A percentile compares a stretch with the other conserved stretches of the same genome.
Evolutionary conservation across 306 rosid species (phyloP).

Genomic region (Aeschynomene evenia): DNA sequence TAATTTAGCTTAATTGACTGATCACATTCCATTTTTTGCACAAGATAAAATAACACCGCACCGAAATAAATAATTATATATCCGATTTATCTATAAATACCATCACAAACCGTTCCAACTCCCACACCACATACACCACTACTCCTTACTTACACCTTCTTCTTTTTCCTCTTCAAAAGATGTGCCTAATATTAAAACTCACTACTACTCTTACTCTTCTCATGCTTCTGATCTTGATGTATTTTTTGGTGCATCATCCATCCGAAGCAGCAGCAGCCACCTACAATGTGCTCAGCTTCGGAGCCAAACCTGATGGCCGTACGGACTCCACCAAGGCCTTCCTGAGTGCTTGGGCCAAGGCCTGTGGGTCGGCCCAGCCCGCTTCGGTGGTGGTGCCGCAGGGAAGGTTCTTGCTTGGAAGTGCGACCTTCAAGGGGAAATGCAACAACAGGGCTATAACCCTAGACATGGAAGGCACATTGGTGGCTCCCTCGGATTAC

Average conservation of each 20-base stretch:
- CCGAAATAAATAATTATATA: too few species aligned
- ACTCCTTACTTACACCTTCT: background rate
- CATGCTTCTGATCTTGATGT: background rate
- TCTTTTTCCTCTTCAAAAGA: background rate
- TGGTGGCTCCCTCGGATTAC: conserved; percentile 46
- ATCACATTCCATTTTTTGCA: too few species aligned
- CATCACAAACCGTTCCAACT: conserved; percentile 27
- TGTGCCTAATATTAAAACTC: background rate
- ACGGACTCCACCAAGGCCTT: conserved; percentile 57
- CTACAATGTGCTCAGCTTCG: conserved; percentile 47
- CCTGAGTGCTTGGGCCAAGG: conserved; percentile 46
- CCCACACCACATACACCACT: conserved; percentile 21
- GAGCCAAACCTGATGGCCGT: conserved; percentile 47
- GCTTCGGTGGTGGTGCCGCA: conserved; percentile 38
- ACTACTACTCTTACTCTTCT: background rate
- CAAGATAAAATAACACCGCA: background rate
- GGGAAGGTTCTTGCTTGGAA: conserved; percentile 42
- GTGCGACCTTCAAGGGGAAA: conserved; percentile 24
- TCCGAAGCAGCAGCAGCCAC: background rate
- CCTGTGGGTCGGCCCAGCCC: conserved; percentile 33
- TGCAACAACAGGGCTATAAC: conserved; percentile 38
- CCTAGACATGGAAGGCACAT: conserved; percentile 43
- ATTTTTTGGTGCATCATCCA: background rate
- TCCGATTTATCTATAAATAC: conserved; percentile 33
- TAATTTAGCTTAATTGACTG: too few species aligned